Evolutionary conservation across 2,329 filamentous ascomycete genomes (phyloP).

Genomic region (Ascosphaera apis): DNA sequence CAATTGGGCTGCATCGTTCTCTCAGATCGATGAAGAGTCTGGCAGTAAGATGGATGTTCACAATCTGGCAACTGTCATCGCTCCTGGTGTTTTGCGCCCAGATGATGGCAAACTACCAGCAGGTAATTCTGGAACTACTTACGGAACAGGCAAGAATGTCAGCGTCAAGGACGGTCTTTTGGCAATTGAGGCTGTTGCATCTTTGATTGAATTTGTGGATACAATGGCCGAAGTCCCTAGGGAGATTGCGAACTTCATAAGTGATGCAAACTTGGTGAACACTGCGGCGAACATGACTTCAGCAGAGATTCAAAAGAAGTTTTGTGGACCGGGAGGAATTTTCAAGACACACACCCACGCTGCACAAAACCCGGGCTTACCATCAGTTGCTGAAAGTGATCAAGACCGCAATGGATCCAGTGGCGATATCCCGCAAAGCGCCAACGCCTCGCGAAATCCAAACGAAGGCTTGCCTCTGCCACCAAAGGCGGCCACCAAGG

Average conservation of each 20-base stretch:
- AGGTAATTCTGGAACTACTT: slow-evolving; percentile 21
- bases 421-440: no score
- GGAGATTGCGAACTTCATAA: slow-evolving; percentile 15
- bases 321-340: slow-evolving; percentile 56
- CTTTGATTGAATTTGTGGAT: slow-evolving; percentile 79
- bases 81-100: slow-evolving; percentile 76
- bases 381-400: no score
- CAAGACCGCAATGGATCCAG: no score
- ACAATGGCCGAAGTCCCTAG: slow-evolving; percentile 72
- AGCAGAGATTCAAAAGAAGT: slow-evolving; percentile 88
- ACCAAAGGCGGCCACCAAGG: no score
- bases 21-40: slow-evolving; percentile 86
- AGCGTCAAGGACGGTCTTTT: slow-evolving; percentile 76
- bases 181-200: slow-evolving; percentile 80
- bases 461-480: no score
- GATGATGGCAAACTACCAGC: slow-evolving; percentile 16
- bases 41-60: slow-evolving; percentile 98
- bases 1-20: slow-evolving; percentile 94
- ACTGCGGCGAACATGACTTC: slow-evolving; percentile 72
- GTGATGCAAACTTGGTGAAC: slow-evolving; percentile 42
- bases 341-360: slow-evolving; percentile 35
- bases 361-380: no score
- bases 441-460: no score
- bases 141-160: slow-evolving; percentile 26
- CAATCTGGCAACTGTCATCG: slow-evolving; percentile 92